Conservation (phyloP, 441 rosid genomes). For the Euphorbia schlechtendalii region DNA sequence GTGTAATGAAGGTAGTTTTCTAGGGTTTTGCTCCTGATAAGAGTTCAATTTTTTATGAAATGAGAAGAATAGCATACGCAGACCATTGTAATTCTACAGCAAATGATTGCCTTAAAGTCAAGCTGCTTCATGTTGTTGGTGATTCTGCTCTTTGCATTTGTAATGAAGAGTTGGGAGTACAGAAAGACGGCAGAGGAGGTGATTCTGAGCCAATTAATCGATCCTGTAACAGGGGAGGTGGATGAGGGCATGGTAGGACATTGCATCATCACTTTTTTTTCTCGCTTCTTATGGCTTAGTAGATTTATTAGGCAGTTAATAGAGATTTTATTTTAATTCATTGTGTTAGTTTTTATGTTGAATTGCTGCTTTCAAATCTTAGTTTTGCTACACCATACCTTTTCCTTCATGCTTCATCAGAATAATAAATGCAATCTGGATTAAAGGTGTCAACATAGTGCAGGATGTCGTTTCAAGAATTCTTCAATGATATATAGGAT, state of each 20-base stretch:
- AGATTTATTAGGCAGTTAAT: background rate
- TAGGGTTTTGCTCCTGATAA: conserved; percentile 25
- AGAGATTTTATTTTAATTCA: too few relatives aligned
- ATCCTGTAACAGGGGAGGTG: conserved; percentile 45
- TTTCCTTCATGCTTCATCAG: too few relatives aligned
- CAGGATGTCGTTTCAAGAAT: too few relatives aligned
- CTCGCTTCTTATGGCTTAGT: background rate
- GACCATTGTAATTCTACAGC: conserved; percentile 34
- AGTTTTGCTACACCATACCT: too few relatives aligned
- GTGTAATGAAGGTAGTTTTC: conserved; percentile 12
- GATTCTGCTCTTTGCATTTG: conserved; percentile 48
- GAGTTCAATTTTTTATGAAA: conserved; percentile 42
- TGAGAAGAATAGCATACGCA: conserved; percentile 35
- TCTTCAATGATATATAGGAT: too few relatives aligned
- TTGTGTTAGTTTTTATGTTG: too few relatives aligned
- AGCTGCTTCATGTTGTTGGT: conserved; percentile 35
- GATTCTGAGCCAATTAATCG: conserved; percentile 32
- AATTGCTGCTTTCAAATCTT: too few relatives aligned
- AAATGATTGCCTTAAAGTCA: conserved; percentile 39
- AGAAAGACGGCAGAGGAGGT: conserved; percentile 31
- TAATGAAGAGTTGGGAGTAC: conserved; percentile 33
- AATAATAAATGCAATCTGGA: too few relatives aligned
- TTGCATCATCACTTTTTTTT: conserved; percentile 4
- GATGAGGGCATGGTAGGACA: conserved; percentile 46
- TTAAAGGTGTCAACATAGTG: too few relatives aligned